Conservation (phyloP, 208 protist genomes). For the Crithidia acanthocephali region DNA sequence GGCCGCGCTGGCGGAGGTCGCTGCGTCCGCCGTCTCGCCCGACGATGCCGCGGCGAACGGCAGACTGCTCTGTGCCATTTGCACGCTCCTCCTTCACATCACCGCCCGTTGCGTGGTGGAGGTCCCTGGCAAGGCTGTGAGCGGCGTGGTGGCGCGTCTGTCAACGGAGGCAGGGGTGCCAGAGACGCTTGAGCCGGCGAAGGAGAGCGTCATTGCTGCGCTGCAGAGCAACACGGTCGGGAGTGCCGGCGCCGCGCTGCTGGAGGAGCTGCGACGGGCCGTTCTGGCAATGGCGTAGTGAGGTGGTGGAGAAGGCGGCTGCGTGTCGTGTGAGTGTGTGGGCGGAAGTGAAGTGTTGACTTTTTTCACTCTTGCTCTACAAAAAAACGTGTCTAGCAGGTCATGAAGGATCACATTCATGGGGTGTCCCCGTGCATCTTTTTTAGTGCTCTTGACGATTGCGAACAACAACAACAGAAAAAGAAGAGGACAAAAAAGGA, state of each 20-base stretch:
- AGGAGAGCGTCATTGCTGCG: constrained; percentile 44
- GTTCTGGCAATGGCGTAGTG: constrained; percentile 22
- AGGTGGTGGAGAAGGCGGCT: not conserved
- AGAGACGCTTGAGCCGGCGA: constrained; percentile 31
- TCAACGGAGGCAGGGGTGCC: constrained; percentile 33
- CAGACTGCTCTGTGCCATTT: constrained; percentile 50
- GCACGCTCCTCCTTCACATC: constrained; percentile 53
- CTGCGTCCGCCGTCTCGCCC: constrained; percentile 26
- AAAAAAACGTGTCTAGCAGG: too few species aligned
- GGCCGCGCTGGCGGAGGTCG: constrained; percentile 28
- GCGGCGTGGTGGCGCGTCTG: constrained; percentile 54
- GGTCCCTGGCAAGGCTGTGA: constrained; percentile 64
- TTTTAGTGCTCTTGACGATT: too few species aligned
- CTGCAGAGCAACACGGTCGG: constrained; percentile 40
- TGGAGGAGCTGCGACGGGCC: constrained; percentile 47
- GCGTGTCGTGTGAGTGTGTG: not conserved
- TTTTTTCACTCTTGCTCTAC: too few species aligned
- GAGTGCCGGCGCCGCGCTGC: constrained; percentile 22
- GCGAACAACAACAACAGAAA: too few species aligned
- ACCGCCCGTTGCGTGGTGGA: constrained; percentile 61
- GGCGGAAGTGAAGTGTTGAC: too few species aligned
- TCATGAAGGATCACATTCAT: too few species aligned
- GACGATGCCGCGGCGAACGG: constrained; percentile 45
- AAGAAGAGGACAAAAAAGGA: too few species aligned
- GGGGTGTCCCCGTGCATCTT: too few species aligned